Evolutionary conservation across 495 filamentous ascomycete species (phyloP).

Genomic region (Penicillium angulare): DNA sequence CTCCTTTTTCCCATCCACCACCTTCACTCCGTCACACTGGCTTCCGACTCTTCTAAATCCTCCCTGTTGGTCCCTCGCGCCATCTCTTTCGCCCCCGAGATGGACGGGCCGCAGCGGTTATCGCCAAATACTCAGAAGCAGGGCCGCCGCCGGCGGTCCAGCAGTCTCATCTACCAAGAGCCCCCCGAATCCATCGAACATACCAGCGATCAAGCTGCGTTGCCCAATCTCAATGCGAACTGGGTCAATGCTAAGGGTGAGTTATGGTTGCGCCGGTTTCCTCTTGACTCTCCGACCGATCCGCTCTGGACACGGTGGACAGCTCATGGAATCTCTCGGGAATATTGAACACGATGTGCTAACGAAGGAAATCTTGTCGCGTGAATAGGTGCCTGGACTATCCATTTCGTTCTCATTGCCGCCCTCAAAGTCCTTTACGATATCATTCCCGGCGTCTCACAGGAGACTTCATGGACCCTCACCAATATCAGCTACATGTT

Average conservation of each 20-base stretch:
- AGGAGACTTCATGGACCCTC: slow-evolving; percentile 97
- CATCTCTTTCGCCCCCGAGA: slow-evolving; percentile 76
- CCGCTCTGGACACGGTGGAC: slow-evolving; percentile 16
- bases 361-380: slow-evolving; percentile 14
- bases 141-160: slow-evolving; percentile 83
- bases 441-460: slow-evolving; percentile 89
- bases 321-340: background rate
- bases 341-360: background rate
- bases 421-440: slow-evolving; percentile 93
- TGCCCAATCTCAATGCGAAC: slow-evolving; percentile 94
- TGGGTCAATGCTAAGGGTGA: slow-evolving; percentile 99
- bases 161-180: slow-evolving; percentile 95
- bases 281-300: background rate
- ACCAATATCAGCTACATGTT: slow-evolving; percentile 99
- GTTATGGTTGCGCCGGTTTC: slow-evolving; percentile 17
- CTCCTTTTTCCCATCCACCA: slow-evolving; percentile 21
- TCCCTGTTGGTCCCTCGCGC: slow-evolving; percentile 75
- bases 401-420: slow-evolving; percentile 89
- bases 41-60: slow-evolving; percentile 70
- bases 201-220: slow-evolving; percentile 87
- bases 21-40: slow-evolving; percentile 25
- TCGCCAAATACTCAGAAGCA: slow-evolving; percentile 56
- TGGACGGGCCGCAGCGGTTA: slow-evolving; percentile 58
- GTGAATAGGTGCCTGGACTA: slow-evolving; percentile 84
- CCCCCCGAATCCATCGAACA: slow-evolving; percentile 92